Evolutionary conservation across 2,329 filamentous ascomycete species (phyloP), one percentile per base, ranked within the genome.

Genomic region (Alternaria sp.): DNA sequence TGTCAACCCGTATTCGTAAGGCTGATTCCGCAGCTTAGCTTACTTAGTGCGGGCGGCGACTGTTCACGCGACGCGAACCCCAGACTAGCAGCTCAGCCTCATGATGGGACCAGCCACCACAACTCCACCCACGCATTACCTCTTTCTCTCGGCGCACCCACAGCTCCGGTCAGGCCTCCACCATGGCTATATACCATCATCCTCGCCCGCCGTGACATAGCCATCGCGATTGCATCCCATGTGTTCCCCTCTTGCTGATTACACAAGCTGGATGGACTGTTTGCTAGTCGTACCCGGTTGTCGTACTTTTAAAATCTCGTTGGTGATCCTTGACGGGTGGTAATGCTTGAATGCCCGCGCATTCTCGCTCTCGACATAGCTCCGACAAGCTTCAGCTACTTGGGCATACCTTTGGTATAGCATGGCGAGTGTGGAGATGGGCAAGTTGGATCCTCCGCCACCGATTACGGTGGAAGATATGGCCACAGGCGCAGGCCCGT

Each of bases 391-490:
- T 44, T 55, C 37, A 42, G 31, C 11, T 37, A 33, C 29, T 17
- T 24, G 42, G 8, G 17, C 26, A 46, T 17, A 9, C n/a, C 26
- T 48, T 28, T 44, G 33, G 29, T 24, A 33, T 31, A 59, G 7
- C 10, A 64, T 58, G 61, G 42, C 54, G 39, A 41, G 41, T 24
- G 39, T 53, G 28, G 36, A 29, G 23, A 60, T 40, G 17, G 57
- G 60, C 26, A 63, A 66, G 39, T 62, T 62, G 6, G 24, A 26
- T 54, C 65, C 73, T 34, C 69, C 69, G 14, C 75, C 76, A 17
- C 71, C 73, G 41, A 77, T 77, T 45, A 73, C 67, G 26, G 63
- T 78, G 3, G 72, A 77, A 62, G 75, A 77, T 50, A 75, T 71
- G 33, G 68, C 67, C 44, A 66, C 66, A 50, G 66, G 63, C 4